Evolutionary conservation across 148 eudicot species (phyloP).

Genomic region (Rhododendron mucronatum): DNA sequence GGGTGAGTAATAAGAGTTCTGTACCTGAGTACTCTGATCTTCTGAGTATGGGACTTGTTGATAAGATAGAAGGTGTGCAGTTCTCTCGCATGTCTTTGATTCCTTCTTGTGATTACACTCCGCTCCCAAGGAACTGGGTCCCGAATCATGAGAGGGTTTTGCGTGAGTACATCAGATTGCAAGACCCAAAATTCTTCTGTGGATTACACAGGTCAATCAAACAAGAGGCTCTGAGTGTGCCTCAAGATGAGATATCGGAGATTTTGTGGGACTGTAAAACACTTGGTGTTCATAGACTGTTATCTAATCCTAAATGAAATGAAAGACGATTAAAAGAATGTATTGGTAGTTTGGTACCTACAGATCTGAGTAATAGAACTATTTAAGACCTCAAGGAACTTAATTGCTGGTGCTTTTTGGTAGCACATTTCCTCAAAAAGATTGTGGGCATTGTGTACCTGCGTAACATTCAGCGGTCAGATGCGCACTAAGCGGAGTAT

Average conservation of each 20-base stretch:
- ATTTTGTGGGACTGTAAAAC: conserved; percentile 81
- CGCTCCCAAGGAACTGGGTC: conserved; percentile 81
- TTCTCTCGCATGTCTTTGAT: conserved; percentile 86
- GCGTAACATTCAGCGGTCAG: background rate
- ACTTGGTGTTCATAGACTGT: conserved; percentile 42
- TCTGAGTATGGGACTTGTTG: conserved; percentile 80
- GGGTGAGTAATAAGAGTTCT: conserved; percentile 44
- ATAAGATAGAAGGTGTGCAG: conserved; percentile 82
- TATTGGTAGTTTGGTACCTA: background rate
- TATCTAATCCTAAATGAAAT: conserved; percentile 6
- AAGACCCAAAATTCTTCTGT: conserved; percentile 71
- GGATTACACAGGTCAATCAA: conserved; percentile 57
- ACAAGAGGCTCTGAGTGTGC: conserved; percentile 41
- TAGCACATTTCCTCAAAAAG: background rate
- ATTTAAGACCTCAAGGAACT: background rate
- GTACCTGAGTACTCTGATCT: conserved; percentile 75
- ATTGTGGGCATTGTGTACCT: background rate
- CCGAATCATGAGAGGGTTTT: conserved; percentile 76
- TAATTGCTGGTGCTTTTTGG: conserved; percentile 7
- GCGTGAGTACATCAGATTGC: conserved; percentile 65
- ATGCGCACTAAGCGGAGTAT: background rate
- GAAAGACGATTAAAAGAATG: background rate
- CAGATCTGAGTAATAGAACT: background rate
- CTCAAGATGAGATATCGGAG: conserved; percentile 77
- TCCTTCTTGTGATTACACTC: conserved; percentile 85